These are phyloP conservation scores for Pachysandra terminalis DNA, from an alignment of 164 flowering plant genomes.

Conservation along the genomic window DNA sequence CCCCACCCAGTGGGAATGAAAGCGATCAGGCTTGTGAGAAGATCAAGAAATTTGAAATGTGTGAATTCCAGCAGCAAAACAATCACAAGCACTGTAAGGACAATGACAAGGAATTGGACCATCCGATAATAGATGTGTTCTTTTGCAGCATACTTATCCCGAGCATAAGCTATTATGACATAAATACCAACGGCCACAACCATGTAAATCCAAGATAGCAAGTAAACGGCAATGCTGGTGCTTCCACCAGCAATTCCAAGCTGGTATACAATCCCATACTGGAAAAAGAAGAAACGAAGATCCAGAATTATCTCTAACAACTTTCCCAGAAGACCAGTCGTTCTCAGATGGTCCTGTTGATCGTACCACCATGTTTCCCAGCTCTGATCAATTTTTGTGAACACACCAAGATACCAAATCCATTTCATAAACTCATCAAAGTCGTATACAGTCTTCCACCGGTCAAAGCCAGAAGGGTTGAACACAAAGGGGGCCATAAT, in stretches of 20 bases:
- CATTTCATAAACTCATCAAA: slow-evolving; percentile 85
- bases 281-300: slow-evolving; percentile 95
- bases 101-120: slow-evolving; percentile 57
- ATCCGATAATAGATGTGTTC: slow-evolving; percentile 76
- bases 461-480: slow-evolving; percentile 98
- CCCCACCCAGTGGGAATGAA: slow-evolving; percentile 98
- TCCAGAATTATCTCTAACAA: slow-evolving; percentile 77
- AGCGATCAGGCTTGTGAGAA: slow-evolving; percentile 66
- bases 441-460: slow-evolving; percentile 94
- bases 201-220: slow-evolving; percentile 76
- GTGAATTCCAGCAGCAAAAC: slow-evolving; percentile 59
- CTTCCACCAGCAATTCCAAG: slow-evolving; percentile 45
- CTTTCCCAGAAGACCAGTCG: slow-evolving; percentile 94
- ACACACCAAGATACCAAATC: slow-evolving; percentile 78
- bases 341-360: slow-evolving; percentile 79
- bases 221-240: slow-evolving; percentile 72
- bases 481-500: slow-evolving; percentile 84
- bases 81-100: slow-evolving; percentile 46
- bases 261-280: slow-evolving; percentile 84
- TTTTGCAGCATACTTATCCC: slow-evolving; percentile 68
- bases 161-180: slow-evolving; percentile 53
- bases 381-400: slow-evolving; percentile 71
- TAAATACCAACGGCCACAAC: slow-evolving; percentile 62
- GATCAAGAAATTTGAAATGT: slow-evolving; percentile 41
- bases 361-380: slow-evolving; percentile 99